phyloP scores from a whole-genome alignment of 2,329 filamentous ascomycete genomes.

The Annulohypoxylon truncatum region DNA sequence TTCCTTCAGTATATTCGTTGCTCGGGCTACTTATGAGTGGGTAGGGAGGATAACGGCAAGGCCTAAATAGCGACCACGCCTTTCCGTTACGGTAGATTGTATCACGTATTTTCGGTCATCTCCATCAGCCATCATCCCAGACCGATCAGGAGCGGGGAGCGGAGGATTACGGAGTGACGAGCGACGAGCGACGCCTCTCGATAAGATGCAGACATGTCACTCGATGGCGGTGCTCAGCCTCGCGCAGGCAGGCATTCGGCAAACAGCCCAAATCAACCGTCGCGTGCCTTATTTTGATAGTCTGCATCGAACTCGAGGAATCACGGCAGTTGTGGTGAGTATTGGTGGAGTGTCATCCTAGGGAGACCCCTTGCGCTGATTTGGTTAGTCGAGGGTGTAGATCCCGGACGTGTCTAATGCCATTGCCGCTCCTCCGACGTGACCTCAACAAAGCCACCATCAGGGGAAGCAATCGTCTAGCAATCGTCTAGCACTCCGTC shows the following conservation, averaged over 20 bases:
- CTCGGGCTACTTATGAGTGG: neutral
- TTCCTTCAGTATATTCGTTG: neutral
- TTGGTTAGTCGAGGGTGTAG: conserved; percentile 44
- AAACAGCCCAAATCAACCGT: neutral
- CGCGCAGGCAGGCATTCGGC: conserved; percentile 21
- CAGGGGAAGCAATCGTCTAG: conserved; percentile 27
- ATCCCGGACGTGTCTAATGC: conserved; percentile 43
- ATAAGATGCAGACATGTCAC: conserved; percentile 40
- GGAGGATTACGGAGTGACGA: conserved; percentile 35
- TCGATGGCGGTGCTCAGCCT: conserved; percentile 29
- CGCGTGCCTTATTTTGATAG: conserved; percentile 14
- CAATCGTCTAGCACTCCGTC: conserved; percentile 18
- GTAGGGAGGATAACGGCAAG: conserved; percentile 1
- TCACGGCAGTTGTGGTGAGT: conserved; percentile 31
- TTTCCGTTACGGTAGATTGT: conserved; percentile 19
- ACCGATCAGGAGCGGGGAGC: conserved; percentile 41
- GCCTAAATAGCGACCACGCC: neutral
- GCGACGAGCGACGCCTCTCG: conserved; percentile 36
- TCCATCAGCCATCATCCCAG: conserved; percentile 32
- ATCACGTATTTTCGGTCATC: conserved; percentile 19
- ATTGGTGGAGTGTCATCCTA: conserved; percentile 42
- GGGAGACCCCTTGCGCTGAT: conserved; percentile 39
- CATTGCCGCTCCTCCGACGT: conserved; percentile 44
- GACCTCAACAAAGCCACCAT: conserved; percentile 42
- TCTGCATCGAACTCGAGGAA: conserved; percentile 5